Conservation (phyloP, 2,329 filamentous ascomycete genomes). For the Macroventuria anomochaeta region DNA sequence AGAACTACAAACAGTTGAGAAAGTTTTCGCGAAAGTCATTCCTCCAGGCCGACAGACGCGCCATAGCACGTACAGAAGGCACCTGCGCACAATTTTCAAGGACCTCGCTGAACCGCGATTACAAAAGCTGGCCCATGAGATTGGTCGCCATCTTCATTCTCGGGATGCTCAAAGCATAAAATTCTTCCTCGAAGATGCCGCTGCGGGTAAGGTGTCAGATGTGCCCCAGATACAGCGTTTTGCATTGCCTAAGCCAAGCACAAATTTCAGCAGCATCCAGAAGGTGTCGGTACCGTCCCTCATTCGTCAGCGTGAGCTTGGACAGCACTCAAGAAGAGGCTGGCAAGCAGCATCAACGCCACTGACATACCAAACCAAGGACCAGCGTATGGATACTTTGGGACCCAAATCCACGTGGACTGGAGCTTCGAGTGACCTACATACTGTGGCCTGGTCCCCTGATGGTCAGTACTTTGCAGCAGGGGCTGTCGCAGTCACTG, state of each 20-base stretch:
- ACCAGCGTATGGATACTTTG: slow-evolving; percentile 49
- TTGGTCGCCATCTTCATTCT: slow-evolving; percentile 23
- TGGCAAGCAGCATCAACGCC: slow-evolving; percentile 33
- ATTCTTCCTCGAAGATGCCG: slow-evolving; percentile 43
- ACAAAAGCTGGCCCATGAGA: slow-evolving; percentile 22
- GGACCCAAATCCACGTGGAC: slow-evolving; percentile 58
- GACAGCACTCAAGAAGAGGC: slow-evolving; percentile 35
- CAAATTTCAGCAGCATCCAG: slow-evolving; percentile 21
- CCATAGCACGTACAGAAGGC: slow-evolving; percentile 27
- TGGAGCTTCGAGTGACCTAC: slow-evolving; percentile 65
- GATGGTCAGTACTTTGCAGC: slow-evolving; percentile 62
- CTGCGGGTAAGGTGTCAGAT: slow-evolving; percentile 27
- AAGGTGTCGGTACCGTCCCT: slow-evolving; percentile 28
- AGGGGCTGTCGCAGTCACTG: slow-evolving; percentile 63
- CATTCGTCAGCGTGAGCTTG: slow-evolving; percentile 44
- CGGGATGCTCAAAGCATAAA: slow-evolving; percentile 33
- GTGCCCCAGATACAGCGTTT: slow-evolving; percentile 36
- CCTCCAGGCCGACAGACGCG: slow-evolving; percentile 1
- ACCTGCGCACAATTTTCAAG: slow-evolving; percentile 31
- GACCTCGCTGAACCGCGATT: slow-evolving; percentile 32
- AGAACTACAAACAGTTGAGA: slow-evolving; percentile 36
- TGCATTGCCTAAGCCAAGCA: slow-evolving; percentile 27
- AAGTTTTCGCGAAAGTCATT: slow-evolving; percentile 17
- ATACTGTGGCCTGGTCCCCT: slow-evolving; percentile 62
- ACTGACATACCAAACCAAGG: slow-evolving; percentile 35